Conservation (phyloP, 306 rosid genomes). For the Mimosa bimucronata region DNA sequence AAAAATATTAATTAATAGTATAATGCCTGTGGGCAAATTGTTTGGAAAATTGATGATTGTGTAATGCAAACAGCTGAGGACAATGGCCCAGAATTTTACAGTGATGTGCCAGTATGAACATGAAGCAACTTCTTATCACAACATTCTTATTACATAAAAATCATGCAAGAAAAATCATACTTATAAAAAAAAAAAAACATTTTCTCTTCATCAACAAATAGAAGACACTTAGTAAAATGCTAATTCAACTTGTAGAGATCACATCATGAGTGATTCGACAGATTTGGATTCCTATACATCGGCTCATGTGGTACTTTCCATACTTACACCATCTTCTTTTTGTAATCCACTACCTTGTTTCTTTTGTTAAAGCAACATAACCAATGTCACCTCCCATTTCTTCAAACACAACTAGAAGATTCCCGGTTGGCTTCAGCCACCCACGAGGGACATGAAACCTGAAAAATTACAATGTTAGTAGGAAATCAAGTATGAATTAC, state of each 20-base stretch:
- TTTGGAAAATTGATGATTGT: too few species aligned
- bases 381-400: constrained; percentile 90
- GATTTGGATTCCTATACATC: too few species aligned
- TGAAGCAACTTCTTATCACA: constrained; percentile 29
- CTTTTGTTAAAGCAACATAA: constrained; percentile 66
- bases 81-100: not conserved
- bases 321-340: constrained; percentile 44
- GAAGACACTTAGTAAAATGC: constrained; percentile 6
- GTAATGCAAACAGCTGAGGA: not conserved
- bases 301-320: not conserved
- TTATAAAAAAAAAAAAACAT: too few species aligned
- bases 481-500: not conserved
- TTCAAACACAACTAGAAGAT: constrained; percentile 77
- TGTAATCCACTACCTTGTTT: constrained; percentile 45
- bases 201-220: not conserved
- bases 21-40: not conserved
- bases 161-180: not conserved
- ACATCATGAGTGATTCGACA: too few species aligned
- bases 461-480: constrained; percentile 13
- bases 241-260: constrained; percentile 6
- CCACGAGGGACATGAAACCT: constrained; percentile 97
- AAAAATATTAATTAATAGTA: too few species aligned
- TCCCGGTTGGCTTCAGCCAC: constrained; percentile 80
- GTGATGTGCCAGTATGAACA: not conserved
- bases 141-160: constrained; percentile 38